Evolutionary conservation across 345 rosid species (phyloP), one percentile per base, ranked within the genome.

Genomic region (Eucalyptus curtisii): DNA sequence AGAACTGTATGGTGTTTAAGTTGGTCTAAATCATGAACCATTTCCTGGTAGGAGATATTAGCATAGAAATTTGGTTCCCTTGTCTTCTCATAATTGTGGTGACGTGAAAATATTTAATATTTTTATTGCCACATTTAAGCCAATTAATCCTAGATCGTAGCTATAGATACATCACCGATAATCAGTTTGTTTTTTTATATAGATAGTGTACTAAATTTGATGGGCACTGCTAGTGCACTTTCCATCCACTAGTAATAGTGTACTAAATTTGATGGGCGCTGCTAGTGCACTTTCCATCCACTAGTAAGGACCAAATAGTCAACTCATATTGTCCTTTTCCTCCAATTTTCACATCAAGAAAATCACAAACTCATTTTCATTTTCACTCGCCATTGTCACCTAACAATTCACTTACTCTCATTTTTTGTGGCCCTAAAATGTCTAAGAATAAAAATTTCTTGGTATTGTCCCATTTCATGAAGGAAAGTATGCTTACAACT

Each of bases 221-320:
- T 61, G 33, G 71, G 33, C 30, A 0, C 13, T 13, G 17, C 33
- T 13, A 27, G 71, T 30, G 71, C 33, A 61, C 71, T 61, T 61
- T 61, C 33, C 71, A 61, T 61, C 33, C 81, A 79, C 82, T 57
- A 88, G 85, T 49, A 90, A 27, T n/a, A n/a, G n/a, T n/a, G n/a
- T n/a, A n/a, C n/a, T n/a, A n/a, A n/a, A n/a, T n/a, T n/a, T n/a
- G n/a, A n/a, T n/a, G n/a, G 71, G 33, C 30, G 0, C 14, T 13
- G 19, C 33, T 13, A 30, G 71, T 30, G 71, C 37, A 61, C 71
- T 61, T 61, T 61, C 33, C 71, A 61, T 61, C 33, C 81, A 80
- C 82, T 57, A 88, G 85, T 49, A 90, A 30, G 85, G 88, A 49
- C 71, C 82, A 81, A 71, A 92, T 88, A 53, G 30, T 89, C 87